Evolutionary conservation across 2,329 filamentous ascomycete species (phyloP).

Genomic region (Phyllosticta citriasiana): DNA sequence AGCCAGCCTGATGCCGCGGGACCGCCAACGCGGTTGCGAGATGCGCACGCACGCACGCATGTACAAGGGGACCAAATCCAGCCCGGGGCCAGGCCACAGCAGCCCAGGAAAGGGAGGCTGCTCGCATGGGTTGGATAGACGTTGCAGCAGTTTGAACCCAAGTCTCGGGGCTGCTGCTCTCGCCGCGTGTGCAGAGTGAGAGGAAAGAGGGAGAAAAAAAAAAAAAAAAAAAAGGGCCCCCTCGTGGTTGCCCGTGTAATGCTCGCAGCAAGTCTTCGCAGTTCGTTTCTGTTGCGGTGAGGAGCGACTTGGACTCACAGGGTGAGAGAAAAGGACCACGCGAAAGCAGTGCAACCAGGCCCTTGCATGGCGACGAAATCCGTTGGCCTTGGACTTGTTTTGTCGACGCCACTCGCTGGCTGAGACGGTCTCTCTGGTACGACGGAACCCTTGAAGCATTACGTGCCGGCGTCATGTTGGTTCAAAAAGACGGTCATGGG

Average conservation of each 20-base stretch:
- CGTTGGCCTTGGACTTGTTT: conserved; percentile 8
- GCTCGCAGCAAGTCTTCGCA: conserved; percentile 2
- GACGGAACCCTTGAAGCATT: conserved; percentile 5
- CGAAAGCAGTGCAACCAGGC: conserved; percentile 10
- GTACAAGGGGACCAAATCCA: not conserved
- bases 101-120: not conserved
- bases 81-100: not conserved
- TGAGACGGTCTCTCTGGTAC: conserved; percentile 5
- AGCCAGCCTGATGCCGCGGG: not conserved
- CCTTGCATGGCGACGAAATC: conserved; percentile 9
- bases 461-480: conserved; percentile 9
- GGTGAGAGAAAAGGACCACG: not conserved
- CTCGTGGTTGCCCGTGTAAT: conserved; percentile 8
- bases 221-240: conserved; percentile 3
- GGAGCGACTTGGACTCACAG: not conserved
- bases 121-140: conserved; percentile 1
- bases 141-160: not conserved
- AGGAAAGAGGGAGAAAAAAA: conserved; percentile 4
- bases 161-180: conserved; percentile 3
- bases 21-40: conserved; percentile 6
- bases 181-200: conserved; percentile 5
- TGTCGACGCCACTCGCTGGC: conserved; percentile 6
- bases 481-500: conserved; percentile 4
- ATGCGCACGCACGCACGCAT: not conserved
- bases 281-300: conserved; percentile 3